Evolutionary conservation across 345 rosid species (phyloP).

Genomic region (Durio zibethinus): DNA sequence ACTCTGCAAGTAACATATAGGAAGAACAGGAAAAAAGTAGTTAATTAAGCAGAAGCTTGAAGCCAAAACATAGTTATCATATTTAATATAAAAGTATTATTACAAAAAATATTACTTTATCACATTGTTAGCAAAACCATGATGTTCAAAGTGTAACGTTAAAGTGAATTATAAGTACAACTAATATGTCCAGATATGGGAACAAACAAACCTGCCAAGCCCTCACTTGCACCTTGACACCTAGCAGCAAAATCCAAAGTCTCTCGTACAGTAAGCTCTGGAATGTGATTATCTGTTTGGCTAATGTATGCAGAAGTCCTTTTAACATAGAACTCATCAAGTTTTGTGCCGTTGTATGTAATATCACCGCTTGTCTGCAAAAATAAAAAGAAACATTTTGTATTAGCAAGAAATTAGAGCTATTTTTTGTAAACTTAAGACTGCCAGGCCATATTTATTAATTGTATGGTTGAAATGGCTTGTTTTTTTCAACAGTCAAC

Average conservation of each 20-base stretch:
- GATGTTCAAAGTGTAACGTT: background rate
- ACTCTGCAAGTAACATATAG: constrained; percentile 32
- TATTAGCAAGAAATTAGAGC: background rate
- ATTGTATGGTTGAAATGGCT: background rate
- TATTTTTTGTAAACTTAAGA: background rate
- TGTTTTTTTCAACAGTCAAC: background rate
- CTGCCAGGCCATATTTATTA: background rate
- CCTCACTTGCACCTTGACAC: constrained; percentile 84
- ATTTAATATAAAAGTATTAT: too few species aligned
- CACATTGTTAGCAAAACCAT: background rate
- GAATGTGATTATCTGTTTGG: constrained; percentile 87
- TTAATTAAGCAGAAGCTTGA: background rate
- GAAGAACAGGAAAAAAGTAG: background rate
- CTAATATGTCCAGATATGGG: background rate
- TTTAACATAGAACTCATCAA: constrained; percentile 64
- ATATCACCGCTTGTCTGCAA: constrained; percentile 61
- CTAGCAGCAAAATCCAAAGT: constrained; percentile 92
- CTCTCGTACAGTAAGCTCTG: constrained; percentile 90
- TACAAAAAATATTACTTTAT: background rate
- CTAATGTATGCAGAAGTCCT: constrained; percentile 91
- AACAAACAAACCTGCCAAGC: constrained; percentile 60
- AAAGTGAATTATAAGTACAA: background rate
- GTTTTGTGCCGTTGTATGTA: constrained; percentile 71
- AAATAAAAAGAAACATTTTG: background rate
- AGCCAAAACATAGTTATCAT: background rate